Percentiles rank a stretch among this genome's conserved stretches.
phyloP scores from a whole-genome alignment of 179 eudicot species.

The Silene noctiflora region DNA sequence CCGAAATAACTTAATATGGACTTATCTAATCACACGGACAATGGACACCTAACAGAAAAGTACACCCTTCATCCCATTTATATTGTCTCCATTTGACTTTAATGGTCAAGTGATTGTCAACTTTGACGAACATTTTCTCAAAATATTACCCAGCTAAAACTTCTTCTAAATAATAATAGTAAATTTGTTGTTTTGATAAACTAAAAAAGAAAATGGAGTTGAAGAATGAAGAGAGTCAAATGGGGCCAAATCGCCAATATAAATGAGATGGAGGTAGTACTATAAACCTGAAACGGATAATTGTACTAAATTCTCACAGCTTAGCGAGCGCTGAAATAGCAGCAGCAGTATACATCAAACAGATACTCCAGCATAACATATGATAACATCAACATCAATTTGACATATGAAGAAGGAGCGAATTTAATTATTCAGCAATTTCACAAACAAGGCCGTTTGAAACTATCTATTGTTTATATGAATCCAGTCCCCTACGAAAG shows the following conservation, averaged over 20 bases:
- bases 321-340: constrained; percentile 1
- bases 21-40: not conserved
- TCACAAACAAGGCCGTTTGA: not conserved
- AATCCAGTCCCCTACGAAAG: not conserved
- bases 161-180: too few relatives aligned
- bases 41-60: not conserved
- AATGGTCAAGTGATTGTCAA: not conserved
- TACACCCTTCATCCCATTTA: not conserved
- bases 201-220: too few relatives aligned
- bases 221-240: too few relatives aligned
- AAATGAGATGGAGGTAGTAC: not conserved
- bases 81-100: not conserved
- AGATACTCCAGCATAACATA: not conserved
- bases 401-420: not conserved
- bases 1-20: not conserved
- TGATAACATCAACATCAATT: not conserved
- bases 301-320: not conserved
- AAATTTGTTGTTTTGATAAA: too few relatives aligned
- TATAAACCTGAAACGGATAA: not conserved
- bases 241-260: too few relatives aligned
- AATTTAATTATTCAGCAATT: not conserved
- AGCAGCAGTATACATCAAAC: not conserved
- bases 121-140: too few relatives aligned
- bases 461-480: not conserved
- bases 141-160: too few relatives aligned